Evolutionary conservation across 441 rosid genomes (phyloP), one percentile per base, ranked within the genome.

Genomic region (Lepidium campestre): DNA sequence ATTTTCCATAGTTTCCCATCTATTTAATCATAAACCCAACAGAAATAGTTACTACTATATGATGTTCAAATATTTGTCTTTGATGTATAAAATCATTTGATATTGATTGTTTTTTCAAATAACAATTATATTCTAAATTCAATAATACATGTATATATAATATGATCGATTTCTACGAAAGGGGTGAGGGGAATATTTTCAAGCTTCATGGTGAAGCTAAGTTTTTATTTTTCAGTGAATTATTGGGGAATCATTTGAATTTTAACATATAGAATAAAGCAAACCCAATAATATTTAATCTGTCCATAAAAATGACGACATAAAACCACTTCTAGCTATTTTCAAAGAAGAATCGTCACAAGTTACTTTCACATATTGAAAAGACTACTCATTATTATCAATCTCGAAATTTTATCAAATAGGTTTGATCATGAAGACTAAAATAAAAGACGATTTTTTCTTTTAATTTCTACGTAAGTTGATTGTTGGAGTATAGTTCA

Each of bases 201-300:
- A 66, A 66, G 67, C 77, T 66, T 66, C 72, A 45, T 67, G 72
- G 57, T 73, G 72, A 73, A 73, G 72, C n/a, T 60, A 54, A 12
- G 68, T 36, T 53, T 53, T 66, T 42, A 25, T 50, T 65, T 72
- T 59, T 73, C 76, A 52, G 59, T 66, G 76, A 66, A 73, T 73
- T 73, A 73, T 73, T 73, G 77, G 77, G 63, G 77, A 67, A 73
- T 73, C 77, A 60, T 73, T 66, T 73, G 77, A 73, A 73, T 59
- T 73, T 73, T 45, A 29, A 53, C n/a, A 42, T 25, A 39, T 45
- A 60, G 77, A 66, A 73, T 72, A 72, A 73, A 73, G 77, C 52
- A 66, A 73, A 60, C 52, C 44, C 68, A 60, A 73, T 73, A 67
- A 53, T 53, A 44, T 23, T 7, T 53, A 60, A 36, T 53, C 5